Evolutionary conservation across 495 filamentous ascomycete species (phyloP), one percentile per base, ranked within the genome.

Genomic region (Aspergillus asperescens): DNA sequence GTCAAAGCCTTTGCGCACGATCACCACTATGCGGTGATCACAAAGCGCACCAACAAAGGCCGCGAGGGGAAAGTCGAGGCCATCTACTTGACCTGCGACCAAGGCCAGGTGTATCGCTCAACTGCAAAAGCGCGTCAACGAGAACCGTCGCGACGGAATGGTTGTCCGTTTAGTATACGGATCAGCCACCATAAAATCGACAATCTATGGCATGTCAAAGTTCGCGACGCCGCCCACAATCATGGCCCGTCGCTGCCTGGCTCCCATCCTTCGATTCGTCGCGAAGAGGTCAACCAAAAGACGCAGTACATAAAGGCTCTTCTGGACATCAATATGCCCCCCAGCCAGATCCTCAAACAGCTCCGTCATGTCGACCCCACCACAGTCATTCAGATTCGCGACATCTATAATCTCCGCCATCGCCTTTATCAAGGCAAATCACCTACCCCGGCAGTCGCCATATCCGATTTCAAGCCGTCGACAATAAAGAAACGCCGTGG

Each of bases 241-340:
- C 51, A 54, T 32, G 51, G 51, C 32, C 51, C 51, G 5, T 54
- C 51, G 19, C 24, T 23, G 7, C 42, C 42, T 5, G 34, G 34
- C 10, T 37, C 31, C 4, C 51, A 54, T 38, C 51, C 51, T 24
- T 54, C 51, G 7, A 41, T 54, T 15, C 51, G 51, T 5, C 51
- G 51, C n/a, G 51, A 54, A 31, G 42, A 54, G 8, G 31, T 54
- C 32, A 32, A 7, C 12, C 42, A 47, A 25, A 54, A 54, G 20
- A 54, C 51, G 7, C 51, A 54, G 16, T 54, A 54, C 24, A 54
- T 54, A n/a, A 54, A 54, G 29, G 51, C 51, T 20, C 51, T 54
- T 35, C 51, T 54, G 22, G 51, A 54, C 32, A 54, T 54, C 41
- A 45, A 54, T 15, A 47, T 54, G 42, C 51, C 51, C 8, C 51